Evolutionary conservation across 495 filamentous ascomycete species (phyloP).

Genomic region (Aspergillus mulundensis): DNA sequence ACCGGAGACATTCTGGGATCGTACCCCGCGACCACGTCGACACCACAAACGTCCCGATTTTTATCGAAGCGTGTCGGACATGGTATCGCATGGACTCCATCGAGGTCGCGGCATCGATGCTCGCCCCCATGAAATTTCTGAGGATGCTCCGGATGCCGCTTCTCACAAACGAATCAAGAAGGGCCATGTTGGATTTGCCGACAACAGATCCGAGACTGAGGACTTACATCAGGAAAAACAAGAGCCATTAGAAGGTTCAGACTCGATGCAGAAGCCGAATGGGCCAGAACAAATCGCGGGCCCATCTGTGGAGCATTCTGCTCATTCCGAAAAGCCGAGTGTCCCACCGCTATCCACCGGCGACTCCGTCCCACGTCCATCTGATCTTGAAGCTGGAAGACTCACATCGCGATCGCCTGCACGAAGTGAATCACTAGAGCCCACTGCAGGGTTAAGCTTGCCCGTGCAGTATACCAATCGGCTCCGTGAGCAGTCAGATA

Average conservation of each 20-base stretch:
- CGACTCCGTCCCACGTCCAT: conserved; percentile 2
- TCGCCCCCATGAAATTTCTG: conserved; percentile 14
- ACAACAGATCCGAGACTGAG: conserved; percentile 20
- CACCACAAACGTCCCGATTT: conserved; percentile 30
- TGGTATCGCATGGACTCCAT: conserved; percentile 32
- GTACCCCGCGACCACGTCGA: conserved; percentile 65
- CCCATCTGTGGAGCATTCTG: background rate
- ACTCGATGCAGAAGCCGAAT: conserved; percentile 1
- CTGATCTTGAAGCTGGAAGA: conserved; percentile 26
- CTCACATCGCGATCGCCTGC: conserved; percentile 22
- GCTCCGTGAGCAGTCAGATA: conserved; percentile 55
- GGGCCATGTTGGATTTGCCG: conserved; percentile 55
- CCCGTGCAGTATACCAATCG: conserved; percentile 53
- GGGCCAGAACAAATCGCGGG: background rate
- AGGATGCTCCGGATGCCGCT: conserved; percentile 7
- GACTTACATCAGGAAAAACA: conserved; percentile 13
- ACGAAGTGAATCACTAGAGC: conserved; percentile 31
- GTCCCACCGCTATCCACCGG: background rate
- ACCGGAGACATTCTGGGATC: conserved; percentile 96
- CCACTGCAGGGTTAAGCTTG: conserved; percentile 20
- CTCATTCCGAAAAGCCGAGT: conserved; percentile 17
- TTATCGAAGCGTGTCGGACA: conserved; percentile 38
- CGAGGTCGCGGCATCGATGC: conserved; percentile 21
- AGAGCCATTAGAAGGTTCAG: background rate
- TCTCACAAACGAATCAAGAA: conserved; percentile 26